Conservation (phyloP, 495 filamentous ascomycete genomes). For the Durotheca rogersii region DNA sequence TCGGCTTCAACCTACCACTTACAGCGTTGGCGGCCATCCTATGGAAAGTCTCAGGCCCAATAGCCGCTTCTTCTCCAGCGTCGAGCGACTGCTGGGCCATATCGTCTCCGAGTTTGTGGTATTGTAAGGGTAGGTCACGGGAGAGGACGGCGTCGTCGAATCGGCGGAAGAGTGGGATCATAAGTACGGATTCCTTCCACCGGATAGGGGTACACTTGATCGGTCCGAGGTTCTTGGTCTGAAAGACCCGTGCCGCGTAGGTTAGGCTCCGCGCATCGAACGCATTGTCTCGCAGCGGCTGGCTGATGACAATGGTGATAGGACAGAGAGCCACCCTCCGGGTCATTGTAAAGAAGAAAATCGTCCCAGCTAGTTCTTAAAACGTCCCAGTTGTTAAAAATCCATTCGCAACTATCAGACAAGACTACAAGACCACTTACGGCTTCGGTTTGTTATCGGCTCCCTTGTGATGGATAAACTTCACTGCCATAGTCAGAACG, state of each 20-base stretch:
- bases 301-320: constrained; percentile 18
- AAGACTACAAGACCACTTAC: constrained; percentile 28
- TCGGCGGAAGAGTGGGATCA: constrained; percentile 30
- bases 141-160: constrained; percentile 2
- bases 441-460: constrained; percentile 29
- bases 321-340: constrained; percentile 25
- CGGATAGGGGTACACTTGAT: constrained; percentile 22
- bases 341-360: constrained; percentile 29
- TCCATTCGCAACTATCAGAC: too few relatives aligned
- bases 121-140: constrained; percentile 19
- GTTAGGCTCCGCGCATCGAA: constrained; percentile 27
- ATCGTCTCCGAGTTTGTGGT: constrained; percentile 22
- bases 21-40: constrained; percentile 24
- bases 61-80: constrained; percentile 14
- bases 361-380: too few relatives aligned
- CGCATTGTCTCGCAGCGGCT: constrained; percentile 23
- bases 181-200: constrained; percentile 35
- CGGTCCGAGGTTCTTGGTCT: constrained; percentile 24
- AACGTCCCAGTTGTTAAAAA: too few relatives aligned
- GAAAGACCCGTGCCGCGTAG: constrained; percentile 20
- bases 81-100: constrained; percentile 25
- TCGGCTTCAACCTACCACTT: constrained; percentile 33
- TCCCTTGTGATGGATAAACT: constrained; percentile 33
- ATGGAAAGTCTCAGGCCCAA: constrained; percentile 16
- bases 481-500: constrained; percentile 28